Base-by-base conservation (phyloP, 768 basidiomycete species). In the Mycena floridula region DNA sequence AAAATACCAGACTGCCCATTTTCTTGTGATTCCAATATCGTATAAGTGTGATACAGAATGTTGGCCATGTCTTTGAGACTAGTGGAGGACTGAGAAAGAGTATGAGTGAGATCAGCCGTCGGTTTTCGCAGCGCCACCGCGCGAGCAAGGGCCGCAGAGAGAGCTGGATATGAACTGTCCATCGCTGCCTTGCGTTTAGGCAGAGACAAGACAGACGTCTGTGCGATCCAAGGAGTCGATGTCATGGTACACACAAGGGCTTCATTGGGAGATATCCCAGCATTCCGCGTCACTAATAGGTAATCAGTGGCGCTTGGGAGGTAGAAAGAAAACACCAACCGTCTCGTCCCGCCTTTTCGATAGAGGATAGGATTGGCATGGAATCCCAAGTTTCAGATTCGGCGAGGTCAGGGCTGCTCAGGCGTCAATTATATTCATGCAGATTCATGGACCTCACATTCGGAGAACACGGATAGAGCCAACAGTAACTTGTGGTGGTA, bases 51-150 rank as follows among this genome's bases (percentile, higher is more conserved):
- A 49, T 61, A 69, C 27, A 89, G 51, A 8, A 72, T 65, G 27
- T 73, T 68, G 32, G 67, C 61, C 7, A 76, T 63, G n/a, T 70
- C 67, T 13, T 67, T 54, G 25, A 71, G 50, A 0, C 75, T 52
- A 5, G 68, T 58, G 2, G 69, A 57, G 15, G 71, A 63, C 23
- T 61, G 57, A 6, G 77, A 66, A 25, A 89, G 65, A 21, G 68
- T 50, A 54, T 83, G 82, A 18, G 73, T 67, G 26, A 88, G 60
- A 54, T 89, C 87, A 8, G 74, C 63, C 24, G 79, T 65, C n/a
- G 76, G 71, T 45, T 61, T 67, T 37, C 74, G 69, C 2, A 75
- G 69, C 23, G 74, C 66, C 37, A 85, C 66, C 11, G 81, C 73
- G 40, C 63, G 41, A 43, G 62, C 59, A 36, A 66, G 50, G 30